Percentiles rank a stretch among this genome's conserved stretches.
Evolutionary conservation across 805 yeast genomes (phyloP).

Genomic region (Metschnikowia matae): DNA sequence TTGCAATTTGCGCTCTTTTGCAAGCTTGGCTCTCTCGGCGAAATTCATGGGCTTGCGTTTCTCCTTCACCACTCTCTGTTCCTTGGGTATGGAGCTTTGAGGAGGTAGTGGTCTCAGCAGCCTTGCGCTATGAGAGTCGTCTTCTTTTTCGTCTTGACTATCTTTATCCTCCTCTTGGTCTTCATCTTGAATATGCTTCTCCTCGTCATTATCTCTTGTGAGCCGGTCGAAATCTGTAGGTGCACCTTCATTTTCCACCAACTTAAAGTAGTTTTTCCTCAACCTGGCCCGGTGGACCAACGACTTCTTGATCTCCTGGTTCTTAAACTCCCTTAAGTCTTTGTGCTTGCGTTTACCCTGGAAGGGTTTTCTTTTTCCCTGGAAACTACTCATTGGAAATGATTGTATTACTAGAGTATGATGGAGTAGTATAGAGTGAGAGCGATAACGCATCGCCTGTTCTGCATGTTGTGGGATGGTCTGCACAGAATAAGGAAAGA

Average conservation of each 20-base stretch:
- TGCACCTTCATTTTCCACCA: slow-evolving; percentile 69
- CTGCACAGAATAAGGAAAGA: not conserved
- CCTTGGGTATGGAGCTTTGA: slow-evolving; percentile 8
- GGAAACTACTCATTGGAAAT: not conserved
- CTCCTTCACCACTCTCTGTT: slow-evolving; percentile 18
- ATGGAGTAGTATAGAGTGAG: not conserved
- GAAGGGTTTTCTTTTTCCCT: slow-evolving; percentile 21
- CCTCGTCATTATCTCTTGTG: slow-evolving; percentile 9
- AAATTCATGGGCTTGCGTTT: slow-evolving; percentile 34
- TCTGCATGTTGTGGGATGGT: not conserved
- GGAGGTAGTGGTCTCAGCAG: slow-evolving; percentile 23
- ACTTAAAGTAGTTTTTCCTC: slow-evolving; percentile 75
- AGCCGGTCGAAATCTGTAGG: slow-evolving; percentile 22
- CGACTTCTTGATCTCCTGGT: slow-evolving; percentile 70
- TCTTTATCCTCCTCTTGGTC: slow-evolving; percentile 1
- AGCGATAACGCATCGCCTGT: slow-evolving; percentile 1
- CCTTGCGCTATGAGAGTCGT: slow-evolving; percentile 2
- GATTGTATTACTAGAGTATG: too few species aligned
- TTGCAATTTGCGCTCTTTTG: slow-evolving; percentile 44
- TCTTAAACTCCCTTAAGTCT: slow-evolving; percentile 37
- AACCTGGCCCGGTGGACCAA: slow-evolving; percentile 77
- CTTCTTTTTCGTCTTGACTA: slow-evolving; percentile 11
- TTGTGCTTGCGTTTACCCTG: slow-evolving; percentile 26
- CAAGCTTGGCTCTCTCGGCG: slow-evolving; percentile 44
- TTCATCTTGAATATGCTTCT: slow-evolving; percentile 4